Percentiles rank a stretch among this genome's conserved stretches.
These are phyloP conservation scores for Onygena corvina DNA, from an alignment of 2,329 filamentous ascomycete species.

Conservation along the genomic window DNA sequence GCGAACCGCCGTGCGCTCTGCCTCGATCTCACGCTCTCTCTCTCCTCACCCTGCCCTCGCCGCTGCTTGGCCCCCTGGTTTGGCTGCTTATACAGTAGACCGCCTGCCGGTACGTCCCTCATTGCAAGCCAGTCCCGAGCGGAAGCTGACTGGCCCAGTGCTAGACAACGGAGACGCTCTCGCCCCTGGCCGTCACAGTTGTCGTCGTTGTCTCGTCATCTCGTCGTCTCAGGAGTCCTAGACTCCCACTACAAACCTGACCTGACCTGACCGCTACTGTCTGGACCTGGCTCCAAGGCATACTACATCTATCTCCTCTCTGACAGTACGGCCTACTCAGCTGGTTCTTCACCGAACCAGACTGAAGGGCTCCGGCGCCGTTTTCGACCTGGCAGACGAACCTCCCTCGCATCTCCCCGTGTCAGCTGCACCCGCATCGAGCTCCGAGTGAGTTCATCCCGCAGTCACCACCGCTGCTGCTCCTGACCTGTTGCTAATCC, in stretches of 20 bases:
- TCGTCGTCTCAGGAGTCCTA: no score
- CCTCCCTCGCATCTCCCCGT: constrained; percentile 43
- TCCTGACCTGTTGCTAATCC: constrained; percentile 15
- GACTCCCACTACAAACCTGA: not conserved
- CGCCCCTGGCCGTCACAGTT: no score
- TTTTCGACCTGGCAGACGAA: constrained; percentile 63
- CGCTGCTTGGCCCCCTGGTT: no score
- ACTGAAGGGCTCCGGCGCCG: constrained; percentile 34
- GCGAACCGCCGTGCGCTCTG: no score
- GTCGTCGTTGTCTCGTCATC: no score
- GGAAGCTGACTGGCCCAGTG: no score
- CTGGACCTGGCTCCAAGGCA: constrained; percentile 4
- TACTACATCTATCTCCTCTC: not conserved
- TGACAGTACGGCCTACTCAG: constrained; percentile 27
- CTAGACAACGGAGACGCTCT: no score
- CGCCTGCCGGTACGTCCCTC: no score
- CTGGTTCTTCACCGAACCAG: constrained; percentile 36
- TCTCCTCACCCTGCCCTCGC: no score
- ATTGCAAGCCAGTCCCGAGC: no score
- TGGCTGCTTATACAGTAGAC: no score
- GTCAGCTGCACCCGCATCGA: constrained; percentile 54
- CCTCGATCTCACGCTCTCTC: no score
- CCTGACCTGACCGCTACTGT: not conserved
- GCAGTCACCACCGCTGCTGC: constrained; percentile 17
- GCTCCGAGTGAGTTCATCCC: constrained; percentile 35